Base-by-base conservation (phyloP, 2,329 filamentous ascomycete genomes). In the Sporothrix sp. region DNA sequence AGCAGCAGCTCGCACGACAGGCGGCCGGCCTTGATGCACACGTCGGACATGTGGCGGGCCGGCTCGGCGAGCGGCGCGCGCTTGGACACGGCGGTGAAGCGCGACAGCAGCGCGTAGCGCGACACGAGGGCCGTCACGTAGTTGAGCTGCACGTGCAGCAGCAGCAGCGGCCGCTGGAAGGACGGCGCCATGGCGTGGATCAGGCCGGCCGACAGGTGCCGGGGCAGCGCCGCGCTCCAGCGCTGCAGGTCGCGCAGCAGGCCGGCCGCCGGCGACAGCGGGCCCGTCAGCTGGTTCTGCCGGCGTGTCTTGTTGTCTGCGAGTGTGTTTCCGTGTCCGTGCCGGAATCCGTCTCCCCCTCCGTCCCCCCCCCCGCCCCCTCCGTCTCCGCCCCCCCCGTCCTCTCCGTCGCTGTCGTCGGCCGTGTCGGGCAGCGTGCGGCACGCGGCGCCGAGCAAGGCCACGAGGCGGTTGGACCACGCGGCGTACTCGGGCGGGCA, bases 241-340 rank as follows among this genome's bases (percentile, higher is more conserved):
- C 65, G 61, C 23, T 62, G 57, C 35, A 71, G 56, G 39, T 69
- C 67, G 38, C 67, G 56, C 11, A 70, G 60, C 0, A 69, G 62
- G 3, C 57, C 61, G 7, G 67, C 64, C 8, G 66, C 64, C n/a
- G 68, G 66, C 5, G 68, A 70, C 3, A 69, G 58, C 0, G 67
- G 67, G 6, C 65, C 64, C 30, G 38, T 21, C 35, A 66, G 69
- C 11, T 8, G 67, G 66, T 23, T n/a, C n/a, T n/a, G n/a, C n/a
- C n/a, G n/a, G n/a, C n/a, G n/a, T n/a, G n/a, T n/a, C n/a, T n/a
- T n/a, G n/a, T n/a, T n/a, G n/a, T n/a, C n/a, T n/a, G n/a, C n/a
- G n/a, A n/a, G n/a, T n/a, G n/a, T n/a, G n/a, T n/a, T n/a, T n/a
- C n/a, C n/a, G n/a, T n/a, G n/a, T n/a, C n/a, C n/a, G n/a, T n/a